A percentile compares a stretch with the other conserved stretches of the same genome.
phyloP scores from a whole-genome alignment of 345 rosid species.

The Lenwebbia sp. region DNA sequence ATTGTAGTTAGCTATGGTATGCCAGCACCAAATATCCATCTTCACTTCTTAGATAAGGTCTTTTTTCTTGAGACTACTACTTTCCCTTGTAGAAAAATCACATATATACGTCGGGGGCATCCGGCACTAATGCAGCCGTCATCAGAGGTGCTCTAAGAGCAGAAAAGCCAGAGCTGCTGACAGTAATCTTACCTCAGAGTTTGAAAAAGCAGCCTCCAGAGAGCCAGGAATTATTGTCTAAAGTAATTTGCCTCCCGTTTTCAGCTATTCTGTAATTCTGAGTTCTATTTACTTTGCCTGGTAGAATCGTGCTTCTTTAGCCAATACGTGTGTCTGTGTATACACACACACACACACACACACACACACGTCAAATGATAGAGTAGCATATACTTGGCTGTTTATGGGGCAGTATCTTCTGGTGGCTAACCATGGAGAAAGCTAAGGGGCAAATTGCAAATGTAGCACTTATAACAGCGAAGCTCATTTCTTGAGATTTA shows the following conservation, averaged over 20 bases:
- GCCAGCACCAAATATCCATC: not conserved
- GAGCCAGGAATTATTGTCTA: slow-evolving; percentile 85
- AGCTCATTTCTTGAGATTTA: not conserved
- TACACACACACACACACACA: rapidly evolving
- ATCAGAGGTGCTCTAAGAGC: slow-evolving; percentile 98
- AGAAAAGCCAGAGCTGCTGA: slow-evolving; percentile 86
- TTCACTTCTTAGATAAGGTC: not conserved
- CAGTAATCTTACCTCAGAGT: slow-evolving; percentile 89
- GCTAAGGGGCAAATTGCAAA: not conserved
- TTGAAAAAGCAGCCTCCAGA: slow-evolving; percentile 91
- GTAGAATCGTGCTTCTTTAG: not conserved
- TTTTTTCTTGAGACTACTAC: not conserved
- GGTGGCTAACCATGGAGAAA: not conserved
- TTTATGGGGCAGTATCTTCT: not conserved
- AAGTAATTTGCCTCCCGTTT: slow-evolving; percentile 29
- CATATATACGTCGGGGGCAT: slow-evolving; percentile 95
- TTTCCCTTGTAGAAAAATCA: slow-evolving; percentile 76
- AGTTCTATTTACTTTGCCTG: not conserved
- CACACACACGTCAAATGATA: not conserved
- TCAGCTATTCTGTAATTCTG: not conserved
- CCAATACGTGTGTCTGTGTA: not conserved
- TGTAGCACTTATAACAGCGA: not conserved
- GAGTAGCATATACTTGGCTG: not conserved
- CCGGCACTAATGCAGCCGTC: slow-evolving; percentile 97
- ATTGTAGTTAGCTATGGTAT: not conserved